Evolutionary conservation across 371 early-diverging fungal species (phyloP), one percentile per base, ranked within the genome.

Genomic region (Mucor saturninus): DNA sequence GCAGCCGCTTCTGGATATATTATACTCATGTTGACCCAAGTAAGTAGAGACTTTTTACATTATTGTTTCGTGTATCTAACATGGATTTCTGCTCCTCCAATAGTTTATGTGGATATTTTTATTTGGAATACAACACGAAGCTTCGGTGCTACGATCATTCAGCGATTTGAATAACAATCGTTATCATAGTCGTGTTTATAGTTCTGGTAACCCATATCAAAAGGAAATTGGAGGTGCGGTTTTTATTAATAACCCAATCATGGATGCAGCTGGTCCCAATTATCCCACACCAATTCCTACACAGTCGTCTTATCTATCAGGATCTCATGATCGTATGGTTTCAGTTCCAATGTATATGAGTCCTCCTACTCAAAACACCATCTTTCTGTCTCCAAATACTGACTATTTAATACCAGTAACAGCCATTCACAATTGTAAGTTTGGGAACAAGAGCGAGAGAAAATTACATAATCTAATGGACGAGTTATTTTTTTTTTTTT

Each of bases 401-500:
- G 71, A 76, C 4, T 80, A 71, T 59, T 56, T 63, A 8, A 71
- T 75, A 35, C 75, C 77, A 26, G 77, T 80, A 8, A 64, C 72
- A 13, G 80, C 80, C 7, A 49, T 80, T 28, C 80, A 80, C 56
- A 57, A 71, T 35, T 80, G 79, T 72, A 71, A 71, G 75, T 72
- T 35, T 15, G 21, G 21, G 21, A 21, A 21, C 21, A 21, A 21
- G 21, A 21, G 21, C 0, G 21, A 21, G 21, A 21, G 21, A 21
- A 21, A 21, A 21, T 21, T 39, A 15, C 30, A 45, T 32, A 30
- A 31, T 28, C 31, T 54, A 60, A 48, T 42, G 1, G 26, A 6
- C 10, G 13, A n/a, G 11, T 6, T 40, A 49, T 13, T 37, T 28
- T 26, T 59, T 14, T 15, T 43, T 15, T 13, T 54, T 26, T 50